These are phyloP conservation scores for Aspergillus sp. DNA, from an alignment of 2,329 filamentous ascomycete species.

Conservation along the genomic window DNA sequence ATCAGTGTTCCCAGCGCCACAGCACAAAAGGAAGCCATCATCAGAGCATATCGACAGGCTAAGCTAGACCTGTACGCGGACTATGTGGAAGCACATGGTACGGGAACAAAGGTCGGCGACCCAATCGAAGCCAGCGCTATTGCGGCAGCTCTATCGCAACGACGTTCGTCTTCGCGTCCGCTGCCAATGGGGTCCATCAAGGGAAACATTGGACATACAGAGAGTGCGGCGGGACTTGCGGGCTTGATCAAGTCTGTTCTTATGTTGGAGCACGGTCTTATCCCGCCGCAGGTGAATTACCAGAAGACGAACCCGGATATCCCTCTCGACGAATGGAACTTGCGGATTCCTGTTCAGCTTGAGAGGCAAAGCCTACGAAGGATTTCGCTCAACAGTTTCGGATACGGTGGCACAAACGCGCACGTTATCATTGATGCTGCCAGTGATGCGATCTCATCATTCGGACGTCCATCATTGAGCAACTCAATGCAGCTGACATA, in stretches of 20 bases:
- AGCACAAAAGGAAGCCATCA: conserved; percentile 46
- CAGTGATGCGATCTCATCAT: conserved; percentile 3
- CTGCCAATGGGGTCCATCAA: conserved; percentile 19
- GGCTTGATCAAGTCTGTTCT: conserved; percentile 49
- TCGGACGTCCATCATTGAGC: conserved; percentile 7
- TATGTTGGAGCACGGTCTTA: conserved; percentile 49
- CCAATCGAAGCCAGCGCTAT: conserved; percentile 25
- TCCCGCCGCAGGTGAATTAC: conserved; percentile 51
- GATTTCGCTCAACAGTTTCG: conserved; percentile 13
- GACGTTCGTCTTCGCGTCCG: not conserved
- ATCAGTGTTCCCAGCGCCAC: conserved; percentile 46
- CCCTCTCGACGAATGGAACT: conserved; percentile 24
- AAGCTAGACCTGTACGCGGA: conserved; percentile 27
- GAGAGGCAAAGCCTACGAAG: conserved; percentile 11
- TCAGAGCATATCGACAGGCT: conserved; percentile 37
- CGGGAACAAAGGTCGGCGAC: conserved; percentile 40
- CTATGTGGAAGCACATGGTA: conserved; percentile 43
- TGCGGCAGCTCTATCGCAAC: conserved; percentile 7
- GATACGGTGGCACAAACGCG: conserved; percentile 20
- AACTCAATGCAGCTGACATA: conserved; percentile 7
- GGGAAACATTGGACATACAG: conserved; percentile 27
- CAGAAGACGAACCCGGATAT: conserved; percentile 34
- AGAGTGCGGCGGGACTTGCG: conserved; percentile 44
- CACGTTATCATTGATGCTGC: conserved; percentile 17
- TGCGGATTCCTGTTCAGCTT: conserved; percentile 22